Conservation (phyloP, 768 basidiomycete genomes). For the Serendipita sp. region DNA sequence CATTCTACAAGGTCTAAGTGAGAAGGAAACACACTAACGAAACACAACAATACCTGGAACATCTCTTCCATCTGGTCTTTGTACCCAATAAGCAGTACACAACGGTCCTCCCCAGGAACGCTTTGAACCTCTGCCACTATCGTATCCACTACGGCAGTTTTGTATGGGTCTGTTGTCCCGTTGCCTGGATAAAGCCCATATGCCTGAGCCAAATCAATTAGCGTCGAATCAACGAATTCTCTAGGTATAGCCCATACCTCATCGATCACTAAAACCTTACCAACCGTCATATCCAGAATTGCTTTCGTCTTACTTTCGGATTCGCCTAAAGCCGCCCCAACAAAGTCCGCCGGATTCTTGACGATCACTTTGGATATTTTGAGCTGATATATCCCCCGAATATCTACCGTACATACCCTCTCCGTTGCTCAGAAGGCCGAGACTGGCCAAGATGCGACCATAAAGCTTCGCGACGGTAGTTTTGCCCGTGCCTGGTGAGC, state of each 20-base stretch:
- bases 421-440: constrained; percentile 52
- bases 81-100: constrained; percentile 51
- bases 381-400: background rate
- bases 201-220: constrained; percentile 28
- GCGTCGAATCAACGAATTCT: background rate
- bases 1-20: constrained; percentile 30
- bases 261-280: constrained; percentile 58
- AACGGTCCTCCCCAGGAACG: constrained; percentile 52
- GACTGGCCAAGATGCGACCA: constrained; percentile 43
- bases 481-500: constrained; percentile 57
- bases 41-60: constrained; percentile 43
- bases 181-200: constrained; percentile 41
- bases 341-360: constrained; percentile 55
- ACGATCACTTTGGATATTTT: constrained; percentile 33
- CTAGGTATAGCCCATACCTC: constrained; percentile 27
- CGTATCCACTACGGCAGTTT: constrained; percentile 57
- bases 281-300: constrained; percentile 40
- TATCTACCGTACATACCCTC: too few species aligned
- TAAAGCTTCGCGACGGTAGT: constrained; percentile 55
- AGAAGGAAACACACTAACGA: background rate
- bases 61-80: constrained; percentile 53
- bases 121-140: constrained; percentile 62
- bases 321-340: constrained; percentile 41
- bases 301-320: constrained; percentile 52
- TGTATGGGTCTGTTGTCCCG: constrained; percentile 32